phyloP scores from a whole-genome alignment of 2,329 filamentous ascomycete genomes.

The Trichoderma sp. region DNA sequence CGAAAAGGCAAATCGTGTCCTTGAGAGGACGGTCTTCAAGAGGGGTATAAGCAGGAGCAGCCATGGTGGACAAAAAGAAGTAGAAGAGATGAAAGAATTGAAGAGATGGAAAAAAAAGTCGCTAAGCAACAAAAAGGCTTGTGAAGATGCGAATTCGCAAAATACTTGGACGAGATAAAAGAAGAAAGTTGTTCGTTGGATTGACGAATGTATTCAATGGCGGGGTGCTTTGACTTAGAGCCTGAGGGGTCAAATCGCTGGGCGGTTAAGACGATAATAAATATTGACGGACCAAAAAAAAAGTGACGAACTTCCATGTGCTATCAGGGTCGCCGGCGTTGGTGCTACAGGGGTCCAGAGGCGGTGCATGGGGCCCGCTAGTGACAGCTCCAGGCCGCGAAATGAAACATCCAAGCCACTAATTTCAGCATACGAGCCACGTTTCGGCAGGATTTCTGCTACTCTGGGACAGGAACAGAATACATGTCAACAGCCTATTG shows the following conservation, averaged over 20 bases:
- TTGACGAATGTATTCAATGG: constrained; percentile 10
- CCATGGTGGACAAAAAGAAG: constrained; percentile 44
- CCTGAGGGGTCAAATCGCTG: constrained; percentile 28
- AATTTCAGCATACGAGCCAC: constrained; percentile 26
- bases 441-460: constrained; percentile 2
- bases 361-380: not conserved
- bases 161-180: not conserved
- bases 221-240: constrained; percentile 15
- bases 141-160: not conserved
- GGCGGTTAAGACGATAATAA: constrained; percentile 30
- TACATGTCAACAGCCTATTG: constrained; percentile 14
- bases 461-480: not conserved
- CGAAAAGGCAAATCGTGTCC: constrained; percentile 94
- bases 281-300: not conserved
- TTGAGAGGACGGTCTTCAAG: constrained; percentile 83
- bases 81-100: not conserved
- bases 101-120: not conserved
- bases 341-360: not conserved
- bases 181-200: not conserved
- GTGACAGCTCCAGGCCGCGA: not conserved
- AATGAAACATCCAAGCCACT: constrained; percentile 18
- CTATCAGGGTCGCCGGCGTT: not conserved
- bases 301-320: constrained; percentile 19
- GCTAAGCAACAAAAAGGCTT: not conserved
- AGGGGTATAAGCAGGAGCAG: constrained; percentile 63